Base-by-base conservation (phyloP, 371 early-diverging fungal genomes). In the Globomyces sp. region DNA sequence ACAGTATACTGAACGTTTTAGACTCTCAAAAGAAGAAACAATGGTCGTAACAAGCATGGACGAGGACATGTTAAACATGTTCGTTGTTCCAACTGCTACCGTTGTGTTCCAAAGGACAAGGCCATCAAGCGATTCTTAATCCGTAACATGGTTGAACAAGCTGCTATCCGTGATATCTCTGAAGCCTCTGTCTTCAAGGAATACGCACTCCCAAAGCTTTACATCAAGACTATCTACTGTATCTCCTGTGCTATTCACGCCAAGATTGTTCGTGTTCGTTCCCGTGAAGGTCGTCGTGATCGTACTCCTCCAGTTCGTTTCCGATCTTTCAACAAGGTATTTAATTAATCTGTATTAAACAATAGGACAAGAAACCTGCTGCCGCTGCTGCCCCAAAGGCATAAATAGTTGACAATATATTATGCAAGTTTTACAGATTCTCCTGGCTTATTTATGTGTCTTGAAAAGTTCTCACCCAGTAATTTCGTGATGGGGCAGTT, bases 31-130 rank as follows among this genome's bases (percentile, higher is more conserved):
- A 91, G 99, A 88, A 91, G 97, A 86, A 99, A 98, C 85, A 87
- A 95, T 86, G 99, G 99, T 86, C 93, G 99, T 82, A 87, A 88
- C 87, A 99, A 99, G 90, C 86, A 92, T 79, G 97, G 97, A 74
- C 95, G 99, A 83, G 99, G 99, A 77, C 95, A 97, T 89, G 90
- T 89, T 80, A 90, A 89, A 84, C 88, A 87, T 71, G 91, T 98
- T 75, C 93, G 99, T 77, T 99, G 99, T 89, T 91, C 92, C 78
- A 97, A 99, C 93, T 99, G 99, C 86, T 89, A 89, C 69, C 91
- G 96, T 82, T 91, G 93, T 77, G 92, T 93, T 70, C 96, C 99
- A 73, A 99, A 99, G 90, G 99, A 99, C 87, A 99, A 99, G 92
- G 95, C 98, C 78, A 94, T 99, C 84, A 98, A 98, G 91, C 90